These are phyloP conservation scores for Magnaporthiopsis incrustans DNA, from an alignment of 2,329 filamentous ascomycete species.

Conservation along the genomic window DNA sequence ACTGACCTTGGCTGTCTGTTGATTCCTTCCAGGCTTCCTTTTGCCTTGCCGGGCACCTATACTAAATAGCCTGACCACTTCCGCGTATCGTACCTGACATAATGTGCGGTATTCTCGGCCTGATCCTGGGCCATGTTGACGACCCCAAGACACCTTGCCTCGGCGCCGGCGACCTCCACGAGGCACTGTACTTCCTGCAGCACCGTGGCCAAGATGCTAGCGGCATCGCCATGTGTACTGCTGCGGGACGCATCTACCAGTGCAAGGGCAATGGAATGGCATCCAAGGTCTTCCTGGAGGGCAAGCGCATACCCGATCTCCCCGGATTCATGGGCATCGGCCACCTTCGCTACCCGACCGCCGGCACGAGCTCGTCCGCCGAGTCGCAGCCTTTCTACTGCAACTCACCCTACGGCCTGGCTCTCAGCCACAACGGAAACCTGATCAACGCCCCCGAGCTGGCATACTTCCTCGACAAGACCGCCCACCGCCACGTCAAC, in stretches of 20 bases:
- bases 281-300: conserved; percentile 75
- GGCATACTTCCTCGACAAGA: conserved; percentile 12
- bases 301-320: conserved; percentile 62
- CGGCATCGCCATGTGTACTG: conserved; percentile 66
- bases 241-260: conserved; percentile 74
- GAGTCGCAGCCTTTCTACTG: conserved; percentile 93
- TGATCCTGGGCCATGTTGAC: conserved; percentile 50
- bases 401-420: conserved; percentile 66
- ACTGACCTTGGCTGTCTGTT: neutral
- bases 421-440: conserved; percentile 44
- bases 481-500: conserved; percentile 74
- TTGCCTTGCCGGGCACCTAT: neutral
- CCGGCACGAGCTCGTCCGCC: conserved; percentile 62
- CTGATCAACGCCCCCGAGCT: conserved; percentile 44
- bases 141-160: conserved; percentile 20
- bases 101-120: conserved; percentile 56
- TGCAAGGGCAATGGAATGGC: conserved; percentile 89
- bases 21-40: neutral
- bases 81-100: conserved; percentile 15
- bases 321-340: conserved; percentile 76
- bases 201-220: conserved; percentile 81
- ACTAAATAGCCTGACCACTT: neutral
- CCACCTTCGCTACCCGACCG: conserved; percentile 84
- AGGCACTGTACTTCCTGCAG: conserved; percentile 61
- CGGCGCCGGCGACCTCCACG: conserved; percentile 60